Base-by-base conservation (phyloP, 2,329 filamentous ascomycete species). In the Endothia cerciana region DNA sequence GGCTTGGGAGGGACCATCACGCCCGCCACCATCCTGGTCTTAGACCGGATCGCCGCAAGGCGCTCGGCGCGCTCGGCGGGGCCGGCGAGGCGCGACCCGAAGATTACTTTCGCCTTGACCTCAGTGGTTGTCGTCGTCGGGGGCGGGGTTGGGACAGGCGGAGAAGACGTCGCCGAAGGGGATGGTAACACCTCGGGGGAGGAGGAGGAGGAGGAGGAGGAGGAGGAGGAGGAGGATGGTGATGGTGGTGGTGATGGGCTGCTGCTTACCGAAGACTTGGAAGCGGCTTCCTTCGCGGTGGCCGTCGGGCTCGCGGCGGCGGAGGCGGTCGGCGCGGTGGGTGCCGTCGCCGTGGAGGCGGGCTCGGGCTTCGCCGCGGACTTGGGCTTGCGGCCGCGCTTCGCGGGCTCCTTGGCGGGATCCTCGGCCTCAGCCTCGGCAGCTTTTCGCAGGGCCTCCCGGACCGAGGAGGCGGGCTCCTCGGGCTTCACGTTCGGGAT, bases 1-100 rank as follows among this genome's bases (percentile, higher is more conserved):
- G 95, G 95, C 58, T 87, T 86, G 0, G 93, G 94, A 1, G 95
- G 95, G 4, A 98, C 90, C 22, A 87, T 79, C 0, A 98, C 85
- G 3, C 94, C 94, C 1, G 91, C 93, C 64, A 97, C 82, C 67
- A 87, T 81, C 10, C 81, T 86, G 60, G 88, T 88, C 68, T 85
- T 82, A 17, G 83, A 80, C 15, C 87, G 80, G 43, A 88, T 83
- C 55, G 86, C 82, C 3, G 82, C 83, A 6, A 87, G 78, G 49
- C 87, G 84, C 67, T 87, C 85, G 69, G 85, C 84, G 49, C 90
- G 84, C 73, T 93, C 89, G 45, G 85, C 85, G 1, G 93, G 91
- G 0, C 91, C 91, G 30, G 90, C 88, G 17, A 95, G 84, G 10
- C 89, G 87, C 8, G 91, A 91, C 25, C 93, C 93, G 74, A 99